Conservation (phyloP, 1,284 basidiomycete species). For the Agroathelia rolfsii region DNA sequence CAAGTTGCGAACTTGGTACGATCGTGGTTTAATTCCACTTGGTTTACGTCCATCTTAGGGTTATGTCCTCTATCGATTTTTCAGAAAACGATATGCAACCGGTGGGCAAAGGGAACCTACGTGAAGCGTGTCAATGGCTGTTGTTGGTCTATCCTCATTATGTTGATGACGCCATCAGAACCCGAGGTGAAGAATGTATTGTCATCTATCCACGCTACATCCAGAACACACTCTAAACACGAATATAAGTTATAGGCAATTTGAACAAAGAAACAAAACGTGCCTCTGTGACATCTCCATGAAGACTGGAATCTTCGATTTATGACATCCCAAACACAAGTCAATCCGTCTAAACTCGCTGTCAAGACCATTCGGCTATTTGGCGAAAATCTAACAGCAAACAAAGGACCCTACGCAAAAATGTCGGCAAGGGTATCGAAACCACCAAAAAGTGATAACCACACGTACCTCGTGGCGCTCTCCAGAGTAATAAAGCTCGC, state of each 20-base stretch:
- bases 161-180: constrained; percentile 55
- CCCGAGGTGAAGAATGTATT: constrained; percentile 66
- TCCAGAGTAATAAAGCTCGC: constrained; percentile 50
- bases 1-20: constrained; percentile 65
- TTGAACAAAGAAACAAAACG: constrained; percentile 14
- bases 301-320: constrained; percentile 50
- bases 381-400: constrained; percentile 63
- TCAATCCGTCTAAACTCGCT: constrained; percentile 65
- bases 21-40: constrained; percentile 59
- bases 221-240: constrained; percentile 59
- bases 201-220: constrained; percentile 73
- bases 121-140: constrained; percentile 45
- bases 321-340: constrained; percentile 70
- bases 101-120: constrained; percentile 27
- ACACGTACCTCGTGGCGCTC: constrained; percentile 51
- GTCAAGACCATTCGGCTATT: constrained; percentile 60
- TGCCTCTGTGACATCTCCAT: constrained; percentile 58
- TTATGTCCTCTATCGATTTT: constrained; percentile 3
- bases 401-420: constrained; percentile 61
- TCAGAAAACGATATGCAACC: constrained; percentile 1
- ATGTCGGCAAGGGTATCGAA: constrained; percentile 13
- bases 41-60: constrained; percentile 82
- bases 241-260: constrained; percentile 8
- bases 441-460: constrained; percentile 4
- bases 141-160: constrained; percentile 42